Evolutionary conservation across 2,329 filamentous ascomycete genomes (phyloP).

Genomic region (Neonectria hederae): DNA sequence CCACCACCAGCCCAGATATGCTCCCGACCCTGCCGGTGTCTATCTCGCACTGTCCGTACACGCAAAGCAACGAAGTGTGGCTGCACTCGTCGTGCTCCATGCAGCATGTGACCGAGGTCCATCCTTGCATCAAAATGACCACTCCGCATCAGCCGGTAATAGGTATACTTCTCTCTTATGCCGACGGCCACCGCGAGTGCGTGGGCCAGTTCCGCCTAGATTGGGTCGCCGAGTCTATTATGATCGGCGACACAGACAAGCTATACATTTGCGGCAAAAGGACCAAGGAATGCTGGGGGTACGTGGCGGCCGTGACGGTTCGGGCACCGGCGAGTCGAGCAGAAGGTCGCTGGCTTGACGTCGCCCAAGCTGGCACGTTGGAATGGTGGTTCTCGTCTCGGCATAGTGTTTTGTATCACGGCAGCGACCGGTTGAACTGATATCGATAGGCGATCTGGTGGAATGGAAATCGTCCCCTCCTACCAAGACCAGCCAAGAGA

Average conservation of each 20-base stretch:
- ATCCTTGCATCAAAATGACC: slow-evolving; percentile 10
- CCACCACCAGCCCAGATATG: not conserved
- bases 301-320: slow-evolving; percentile 5
- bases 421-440: not conserved
- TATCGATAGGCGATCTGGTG: not conserved
- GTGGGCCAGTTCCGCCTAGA: slow-evolving; percentile 20
- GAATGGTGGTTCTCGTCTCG: slow-evolving; percentile 16
- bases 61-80: slow-evolving; percentile 16
- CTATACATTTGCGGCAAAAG: slow-evolving; percentile 20
- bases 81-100: slow-evolving; percentile 19
- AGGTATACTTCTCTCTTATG: slow-evolving; percentile 21
- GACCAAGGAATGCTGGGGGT: slow-evolving; percentile 8
- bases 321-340: not conserved
- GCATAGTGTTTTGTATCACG: slow-evolving; percentile 4
- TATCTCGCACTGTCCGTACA: slow-evolving; percentile 14
- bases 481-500: too few relatives aligned
- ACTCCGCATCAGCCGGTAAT: slow-evolving; percentile 5
- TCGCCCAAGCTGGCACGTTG: not conserved
- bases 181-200: slow-evolving; percentile 18
- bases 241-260: slow-evolving; percentile 4
- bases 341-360: slow-evolving; percentile 2
- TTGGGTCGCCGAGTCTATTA: slow-evolving; percentile 6
- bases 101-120: slow-evolving; percentile 3
- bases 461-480: too few relatives aligned
- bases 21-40: slow-evolving; percentile 14